These are phyloP conservation scores for Bacterosira constricta DNA, from an alignment of 108 stramenopile species.

Conservation along the genomic window DNA sequence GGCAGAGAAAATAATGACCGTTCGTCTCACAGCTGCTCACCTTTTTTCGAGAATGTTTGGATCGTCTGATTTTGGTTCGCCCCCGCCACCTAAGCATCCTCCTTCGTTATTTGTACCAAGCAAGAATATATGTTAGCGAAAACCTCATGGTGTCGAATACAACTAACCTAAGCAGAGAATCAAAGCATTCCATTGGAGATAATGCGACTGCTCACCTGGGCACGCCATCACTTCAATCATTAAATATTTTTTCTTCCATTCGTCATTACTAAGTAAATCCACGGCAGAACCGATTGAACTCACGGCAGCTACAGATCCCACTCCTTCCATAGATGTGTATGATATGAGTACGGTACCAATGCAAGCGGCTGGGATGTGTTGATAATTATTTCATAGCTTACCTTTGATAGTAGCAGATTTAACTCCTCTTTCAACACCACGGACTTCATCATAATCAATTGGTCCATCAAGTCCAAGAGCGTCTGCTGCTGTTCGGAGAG, in stretches of 20 bases:
- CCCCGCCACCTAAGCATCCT: constrained; percentile 62
- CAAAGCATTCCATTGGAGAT: no score
- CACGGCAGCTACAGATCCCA: constrained; percentile 49
- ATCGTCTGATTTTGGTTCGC: constrained; percentile 55
- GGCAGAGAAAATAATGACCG: no score
- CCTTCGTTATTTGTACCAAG: neutral
- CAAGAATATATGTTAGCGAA: no score
- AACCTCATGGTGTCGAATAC: no score
- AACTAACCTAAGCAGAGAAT: no score
- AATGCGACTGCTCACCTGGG: constrained; percentile 21
- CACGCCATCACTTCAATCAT: constrained; percentile 65
- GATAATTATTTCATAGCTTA: no score
- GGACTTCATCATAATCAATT: constrained; percentile 23
- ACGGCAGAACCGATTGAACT: constrained; percentile 49
- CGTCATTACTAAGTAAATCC: constrained; percentile 45
- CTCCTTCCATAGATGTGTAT: constrained; percentile 11
- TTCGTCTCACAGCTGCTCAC: no score
- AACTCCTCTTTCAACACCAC: constrained; percentile 44
- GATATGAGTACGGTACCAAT: no score
- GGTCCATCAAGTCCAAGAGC: constrained; percentile 32
- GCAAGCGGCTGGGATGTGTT: no score
- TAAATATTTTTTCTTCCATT: constrained; percentile 37
- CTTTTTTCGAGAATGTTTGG: constrained; percentile 46
- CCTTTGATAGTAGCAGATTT: constrained; percentile 45
- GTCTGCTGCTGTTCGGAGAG: constrained; percentile 55